These are phyloP conservation scores for Geranium rotundifolium DNA, from an alignment of 345 rosid genomes.

Conservation along the genomic window DNA sequence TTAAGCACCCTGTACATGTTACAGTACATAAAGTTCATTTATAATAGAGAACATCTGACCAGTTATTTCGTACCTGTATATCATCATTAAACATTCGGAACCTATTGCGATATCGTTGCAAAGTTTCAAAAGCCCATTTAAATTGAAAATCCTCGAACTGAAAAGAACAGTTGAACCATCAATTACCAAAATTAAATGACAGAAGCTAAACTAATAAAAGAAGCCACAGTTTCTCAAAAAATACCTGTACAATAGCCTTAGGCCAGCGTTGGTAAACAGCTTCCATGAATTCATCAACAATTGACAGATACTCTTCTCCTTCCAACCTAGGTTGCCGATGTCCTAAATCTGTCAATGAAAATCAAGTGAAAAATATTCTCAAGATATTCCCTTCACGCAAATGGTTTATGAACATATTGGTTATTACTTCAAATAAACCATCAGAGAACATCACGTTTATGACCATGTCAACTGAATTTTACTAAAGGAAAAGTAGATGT, in stretches of 20 bases:
- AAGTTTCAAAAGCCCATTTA: constrained; percentile 97
- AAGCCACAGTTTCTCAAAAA: constrained; percentile 10
- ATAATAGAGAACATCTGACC: constrained; percentile 8
- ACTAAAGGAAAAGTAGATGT: too few species aligned
- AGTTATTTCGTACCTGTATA: constrained; percentile 53
- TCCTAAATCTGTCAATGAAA: constrained; percentile 62
- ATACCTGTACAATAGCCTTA: constrained; percentile 90
- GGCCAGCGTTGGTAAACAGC: constrained; percentile 92
- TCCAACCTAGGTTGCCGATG: constrained; percentile 83
- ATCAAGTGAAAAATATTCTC: constrained; percentile 10
- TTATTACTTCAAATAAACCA: neutral
- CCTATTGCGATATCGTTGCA: constrained; percentile 68
- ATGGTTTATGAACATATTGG: neutral
- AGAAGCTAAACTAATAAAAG: constrained; percentile 10
- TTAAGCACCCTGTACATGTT: constrained; percentile 5
- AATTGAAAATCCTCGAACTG: constrained; percentile 98
- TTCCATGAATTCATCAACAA: constrained; percentile 96
- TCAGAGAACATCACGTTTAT: neutral
- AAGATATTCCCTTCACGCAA: neutral
- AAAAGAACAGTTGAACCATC: constrained; percentile 13
- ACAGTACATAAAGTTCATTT: constrained; percentile 1
- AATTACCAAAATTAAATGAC: constrained; percentile 12
- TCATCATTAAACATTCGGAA: constrained; percentile 99
- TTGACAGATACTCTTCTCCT: constrained; percentile 81
- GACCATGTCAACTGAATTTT: neutral